Evolutionary conservation across 164 flowering plant species (phyloP).

Genomic region (Platanus orientalis): DNA sequence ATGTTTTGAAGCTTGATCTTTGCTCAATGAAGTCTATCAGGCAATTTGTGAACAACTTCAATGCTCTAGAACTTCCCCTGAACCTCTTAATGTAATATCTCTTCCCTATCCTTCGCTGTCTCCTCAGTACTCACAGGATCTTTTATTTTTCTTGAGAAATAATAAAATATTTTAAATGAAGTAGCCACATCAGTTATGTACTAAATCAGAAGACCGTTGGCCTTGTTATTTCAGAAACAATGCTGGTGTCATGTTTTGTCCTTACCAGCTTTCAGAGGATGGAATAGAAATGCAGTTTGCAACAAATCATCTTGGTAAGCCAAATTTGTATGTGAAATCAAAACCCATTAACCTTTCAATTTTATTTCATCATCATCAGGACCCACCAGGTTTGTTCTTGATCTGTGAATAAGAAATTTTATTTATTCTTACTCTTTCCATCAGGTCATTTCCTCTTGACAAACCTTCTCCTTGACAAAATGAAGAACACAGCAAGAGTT

Average conservation of each 20-base stretch:
- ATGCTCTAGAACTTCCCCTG: constrained; percentile 72
- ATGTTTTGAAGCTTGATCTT: constrained; percentile 72
- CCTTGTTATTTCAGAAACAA: constrained; percentile 62
- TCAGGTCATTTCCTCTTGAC: constrained; percentile 90
- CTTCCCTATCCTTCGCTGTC: constrained; percentile 3
- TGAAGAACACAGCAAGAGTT: constrained; percentile 68
- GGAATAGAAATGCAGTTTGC: constrained; percentile 90
- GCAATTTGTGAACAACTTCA: constrained; percentile 53
- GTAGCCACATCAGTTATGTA: neutral
- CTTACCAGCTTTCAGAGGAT: constrained; percentile 75
- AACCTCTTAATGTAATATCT: constrained; percentile 70
- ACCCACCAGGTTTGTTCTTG: neutral
- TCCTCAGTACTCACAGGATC: neutral
- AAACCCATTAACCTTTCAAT: too few species aligned
- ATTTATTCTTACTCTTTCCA: neutral
- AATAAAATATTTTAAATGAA: too few species aligned
- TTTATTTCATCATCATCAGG: too few species aligned
- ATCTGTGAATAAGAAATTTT: too few species aligned
- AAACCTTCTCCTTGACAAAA: constrained; percentile 86
- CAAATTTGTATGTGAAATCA: neutral
- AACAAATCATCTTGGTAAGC: constrained; percentile 84
- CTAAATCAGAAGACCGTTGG: neutral
- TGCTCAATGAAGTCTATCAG: constrained; percentile 63
- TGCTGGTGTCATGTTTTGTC: constrained; percentile 97
- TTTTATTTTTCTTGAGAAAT: too few species aligned